These are phyloP conservation scores for Aspergillus wentii DNA, from an alignment of 495 filamentous ascomycete genomes.

Conservation along the genomic window DNA sequence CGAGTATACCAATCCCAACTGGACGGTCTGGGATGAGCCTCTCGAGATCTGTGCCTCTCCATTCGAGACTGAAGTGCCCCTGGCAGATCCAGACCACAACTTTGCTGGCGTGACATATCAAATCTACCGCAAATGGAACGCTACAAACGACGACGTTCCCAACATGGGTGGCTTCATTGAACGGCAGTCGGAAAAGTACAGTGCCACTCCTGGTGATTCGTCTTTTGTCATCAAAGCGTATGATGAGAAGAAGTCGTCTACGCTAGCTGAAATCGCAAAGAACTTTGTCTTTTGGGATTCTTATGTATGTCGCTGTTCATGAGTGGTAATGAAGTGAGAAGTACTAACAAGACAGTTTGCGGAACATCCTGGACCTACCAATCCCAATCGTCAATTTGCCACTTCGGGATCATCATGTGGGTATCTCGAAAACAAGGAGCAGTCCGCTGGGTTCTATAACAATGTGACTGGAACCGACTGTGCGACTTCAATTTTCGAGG, in stretches of 20 bases:
- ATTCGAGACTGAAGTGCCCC: conserved; percentile 34
- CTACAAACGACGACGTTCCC: conserved; percentile 28
- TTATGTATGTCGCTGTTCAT: conserved; percentile 20
- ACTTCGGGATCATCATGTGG: conserved; percentile 33
- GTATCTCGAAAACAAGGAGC: conserved; percentile 25
- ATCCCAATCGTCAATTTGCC: conserved; percentile 36
- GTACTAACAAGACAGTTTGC: conserved; percentile 25
- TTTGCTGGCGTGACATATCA: conserved; percentile 37
- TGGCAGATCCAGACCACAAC: conserved; percentile 36
- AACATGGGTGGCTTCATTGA: conserved; percentile 41
- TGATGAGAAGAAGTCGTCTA: conserved; percentile 28
- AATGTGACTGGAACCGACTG: conserved; percentile 35
- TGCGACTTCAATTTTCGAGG: conserved; percentile 31
- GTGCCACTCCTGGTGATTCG: conserved; percentile 31
- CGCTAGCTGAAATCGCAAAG: conserved; percentile 29
- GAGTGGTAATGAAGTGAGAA: conserved; percentile 3
- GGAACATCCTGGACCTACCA: conserved; percentile 37
- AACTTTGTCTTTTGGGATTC: conserved; percentile 40
- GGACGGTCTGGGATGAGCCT: conserved; percentile 37
- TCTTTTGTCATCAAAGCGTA: conserved; percentile 39
- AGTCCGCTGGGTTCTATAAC: conserved; percentile 27
- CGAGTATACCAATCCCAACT: conserved; percentile 38
- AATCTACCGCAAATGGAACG: conserved; percentile 39
- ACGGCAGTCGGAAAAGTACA: conserved; percentile 38
- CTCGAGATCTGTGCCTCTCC: conserved; percentile 35